Percentiles rank a stretch among this genome's conserved stretches.
Evolutionary conservation across 208 protist species (phyloP).

Genomic region (Dictyostelium gargantuum): DNA sequence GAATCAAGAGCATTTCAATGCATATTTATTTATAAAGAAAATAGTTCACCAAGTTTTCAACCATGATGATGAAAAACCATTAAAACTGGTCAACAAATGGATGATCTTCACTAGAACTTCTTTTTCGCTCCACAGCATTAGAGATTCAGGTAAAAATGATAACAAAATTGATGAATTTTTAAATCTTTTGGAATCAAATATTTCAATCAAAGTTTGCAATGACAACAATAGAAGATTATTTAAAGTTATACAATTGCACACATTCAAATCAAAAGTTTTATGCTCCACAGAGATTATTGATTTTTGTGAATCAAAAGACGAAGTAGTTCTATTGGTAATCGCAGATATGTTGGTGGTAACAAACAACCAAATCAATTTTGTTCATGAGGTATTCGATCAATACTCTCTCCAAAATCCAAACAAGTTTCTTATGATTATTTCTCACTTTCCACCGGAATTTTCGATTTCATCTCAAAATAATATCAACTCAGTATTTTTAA

Average conservation of each 20-base stretch:
- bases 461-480: neutral
- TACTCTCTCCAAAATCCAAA: too few species aligned
- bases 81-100: too few species aligned
- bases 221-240: neutral
- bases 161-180: neutral
- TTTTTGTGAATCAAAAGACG: neutral
- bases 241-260: neutral
- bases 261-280: neutral
- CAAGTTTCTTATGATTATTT: neutral
- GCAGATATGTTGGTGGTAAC: constrained; percentile 30
- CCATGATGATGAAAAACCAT: neutral
- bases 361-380: constrained; percentile 30
- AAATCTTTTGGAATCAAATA: neutral
- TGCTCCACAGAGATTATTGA: neutral
- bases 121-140: neutral
- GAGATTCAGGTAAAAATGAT: neutral
- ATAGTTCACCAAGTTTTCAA: neutral
- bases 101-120: constrained; percentile 25
- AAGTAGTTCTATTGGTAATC: neutral
- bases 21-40: neutral
- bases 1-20: constrained; percentile 45
- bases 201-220: neutral
- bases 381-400: neutral
- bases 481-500: constrained; percentile 11
- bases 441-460: constrained; percentile 39